phyloP scores from a whole-genome alignment of 2,329 filamentous ascomycete genomes.

The Aspergillus sp. region DNA sequence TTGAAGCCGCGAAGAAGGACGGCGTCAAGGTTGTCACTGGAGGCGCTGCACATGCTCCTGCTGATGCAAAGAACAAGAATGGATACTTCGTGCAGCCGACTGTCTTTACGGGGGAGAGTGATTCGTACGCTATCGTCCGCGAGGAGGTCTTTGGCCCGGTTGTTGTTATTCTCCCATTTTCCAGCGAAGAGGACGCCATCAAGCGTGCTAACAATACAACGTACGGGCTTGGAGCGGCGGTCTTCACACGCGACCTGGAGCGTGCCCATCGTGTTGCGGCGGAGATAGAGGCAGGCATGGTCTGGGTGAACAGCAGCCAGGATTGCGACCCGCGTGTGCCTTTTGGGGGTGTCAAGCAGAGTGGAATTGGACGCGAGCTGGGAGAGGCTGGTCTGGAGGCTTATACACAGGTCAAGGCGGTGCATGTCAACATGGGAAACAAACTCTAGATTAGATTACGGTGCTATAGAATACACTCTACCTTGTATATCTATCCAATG shows the following conservation, averaged over 20 bases:
- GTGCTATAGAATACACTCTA: background rate
- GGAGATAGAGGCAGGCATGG: slow-evolving; percentile 48
- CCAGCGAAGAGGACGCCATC: slow-evolving; percentile 41
- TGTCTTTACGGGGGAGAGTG: slow-evolving; percentile 36
- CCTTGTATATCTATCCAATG: background rate
- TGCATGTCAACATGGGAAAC: slow-evolving; percentile 43
- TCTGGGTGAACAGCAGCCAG: slow-evolving; percentile 48
- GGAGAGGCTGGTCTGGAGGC: slow-evolving; percentile 43
- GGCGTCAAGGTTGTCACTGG: slow-evolving; percentile 41
- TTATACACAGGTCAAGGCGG: slow-evolving; percentile 41
- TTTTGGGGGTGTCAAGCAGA: slow-evolving; percentile 48
- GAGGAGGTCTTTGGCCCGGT: slow-evolving; percentile 49
- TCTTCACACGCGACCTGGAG: slow-evolving; percentile 45
- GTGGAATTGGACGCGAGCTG: slow-evolving; percentile 52
- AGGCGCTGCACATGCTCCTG: slow-evolving; percentile 33
- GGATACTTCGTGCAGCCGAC: slow-evolving; percentile 44
- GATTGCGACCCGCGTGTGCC: slow-evolving; percentile 43
- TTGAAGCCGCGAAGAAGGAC: slow-evolving; percentile 43
- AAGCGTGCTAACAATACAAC: slow-evolving; percentile 40
- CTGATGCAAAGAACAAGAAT: slow-evolving; percentile 32
- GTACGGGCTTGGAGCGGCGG: slow-evolving; percentile 44
- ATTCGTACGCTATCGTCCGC: slow-evolving; percentile 37
- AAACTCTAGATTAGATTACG: slow-evolving; percentile 18
- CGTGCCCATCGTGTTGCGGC: slow-evolving; percentile 42
- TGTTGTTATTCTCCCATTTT: slow-evolving; percentile 41